Evolutionary conservation across 2,329 filamentous ascomycete genomes (phyloP), one percentile per base, ranked within the genome.

Genomic region (Colletotrichum destructivum): DNA sequence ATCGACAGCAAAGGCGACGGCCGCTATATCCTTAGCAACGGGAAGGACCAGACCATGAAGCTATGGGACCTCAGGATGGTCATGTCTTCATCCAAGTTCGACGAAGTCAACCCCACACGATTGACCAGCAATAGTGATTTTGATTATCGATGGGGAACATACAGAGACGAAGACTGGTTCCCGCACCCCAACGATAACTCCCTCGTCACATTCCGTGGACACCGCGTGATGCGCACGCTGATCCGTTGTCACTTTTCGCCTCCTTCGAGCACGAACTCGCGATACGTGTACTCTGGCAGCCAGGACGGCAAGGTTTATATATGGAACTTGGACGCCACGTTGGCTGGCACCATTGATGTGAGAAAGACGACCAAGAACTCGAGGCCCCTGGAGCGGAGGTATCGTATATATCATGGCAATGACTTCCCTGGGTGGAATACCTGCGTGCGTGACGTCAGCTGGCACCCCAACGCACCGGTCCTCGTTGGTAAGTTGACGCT

Each of bases 241-340:
- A 98, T 98, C 75, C 88, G 96, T 72, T 98, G 96, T 78, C 96
- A 98, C 82, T 99, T 99, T 82, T 96, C 94, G 42, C 96, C 96
- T 0, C 91, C 94, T 0, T 90, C 88, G 13, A 95, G 94, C 78
- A 96, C 94, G 2, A 93, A 98, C 79, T 95, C 93, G 11, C 89
- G 94, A 76, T 98, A 98, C 79, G 95, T 99, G 26, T 98, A 98
- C 82, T 93, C 92, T 23, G 96, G 96, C 26, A 97, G 94, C 76
- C 91, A 94, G 74, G 94, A 98, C 75, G 96, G 96, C 60, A 93
- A 93, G 71, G 93, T 98, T 0, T 96, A 95, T 76, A 89, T 98
- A 52, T 99, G 94, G 88, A 98, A 98, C 79, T 84, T 98, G 82
- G 95, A 99, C 79, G 95, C 94, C 42, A 98, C 95, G 0, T 78